Conservation (phyloP, 169 alveolate species). For the Eimeria brunetti region DNA sequence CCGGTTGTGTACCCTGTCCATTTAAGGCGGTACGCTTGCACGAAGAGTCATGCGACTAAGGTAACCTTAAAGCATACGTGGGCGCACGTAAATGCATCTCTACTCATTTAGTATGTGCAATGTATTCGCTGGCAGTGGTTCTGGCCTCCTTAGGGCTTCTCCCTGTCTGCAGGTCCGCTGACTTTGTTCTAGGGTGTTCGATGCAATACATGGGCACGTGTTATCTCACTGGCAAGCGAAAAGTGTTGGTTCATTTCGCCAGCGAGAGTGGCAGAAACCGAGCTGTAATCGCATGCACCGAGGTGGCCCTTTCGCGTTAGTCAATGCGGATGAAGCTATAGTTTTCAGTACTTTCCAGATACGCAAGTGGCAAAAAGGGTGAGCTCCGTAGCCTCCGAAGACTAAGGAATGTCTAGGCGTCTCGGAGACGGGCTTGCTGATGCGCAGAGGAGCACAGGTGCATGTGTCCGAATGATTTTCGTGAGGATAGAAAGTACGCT, state of each 20-base stretch:
- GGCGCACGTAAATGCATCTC: not conserved
- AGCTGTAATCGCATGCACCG: too few relatives aligned
- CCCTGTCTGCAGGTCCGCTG: not conserved
- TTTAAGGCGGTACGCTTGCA: not conserved
- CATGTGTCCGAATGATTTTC: not conserved
- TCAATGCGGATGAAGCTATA: not conserved
- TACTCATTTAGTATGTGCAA: not conserved
- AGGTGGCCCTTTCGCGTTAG: not conserved
- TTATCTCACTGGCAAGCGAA: not conserved
- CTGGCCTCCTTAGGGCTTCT: not conserved
- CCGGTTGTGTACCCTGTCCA: not conserved
- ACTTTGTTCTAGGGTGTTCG: not conserved
- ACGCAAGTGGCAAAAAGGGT: not conserved
- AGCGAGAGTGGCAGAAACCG: too few relatives aligned
- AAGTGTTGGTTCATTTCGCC: not conserved
- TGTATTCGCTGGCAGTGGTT: not conserved
- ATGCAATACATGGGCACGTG: not conserved
- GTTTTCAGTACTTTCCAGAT: not conserved
- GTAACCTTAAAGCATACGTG: not conserved
- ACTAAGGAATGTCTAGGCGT: not conserved
- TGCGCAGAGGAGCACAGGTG: not conserved
- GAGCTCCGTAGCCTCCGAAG: not conserved
- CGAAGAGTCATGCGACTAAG: too few relatives aligned
- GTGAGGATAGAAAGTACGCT: not conserved
- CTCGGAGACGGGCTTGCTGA: not conserved